These are phyloP conservation scores for Talaromyces stipitatus DNA, from an alignment of 495 filamentous ascomycete genomes.

Conservation along the genomic window DNA sequence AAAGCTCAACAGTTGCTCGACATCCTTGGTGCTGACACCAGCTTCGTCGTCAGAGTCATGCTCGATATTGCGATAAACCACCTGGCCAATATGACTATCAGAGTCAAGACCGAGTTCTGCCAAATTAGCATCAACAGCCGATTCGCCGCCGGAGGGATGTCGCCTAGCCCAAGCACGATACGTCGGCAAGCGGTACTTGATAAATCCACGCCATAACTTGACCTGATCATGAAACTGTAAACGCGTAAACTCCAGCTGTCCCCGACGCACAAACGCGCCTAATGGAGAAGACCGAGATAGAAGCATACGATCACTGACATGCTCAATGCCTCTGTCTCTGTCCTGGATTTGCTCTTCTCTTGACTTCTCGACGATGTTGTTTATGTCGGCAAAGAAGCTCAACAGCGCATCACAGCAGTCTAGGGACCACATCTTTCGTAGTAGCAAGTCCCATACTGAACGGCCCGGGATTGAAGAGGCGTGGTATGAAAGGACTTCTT, in stretches of 20 bases:
- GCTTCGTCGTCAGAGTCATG: slow-evolving; percentile 35
- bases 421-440: slow-evolving; percentile 78
- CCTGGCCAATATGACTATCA: slow-evolving; percentile 40
- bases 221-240: slow-evolving; percentile 71
- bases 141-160: slow-evolving; percentile 53
- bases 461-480: slow-evolving; percentile 67
- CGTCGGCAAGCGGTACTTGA: slow-evolving; percentile 70
- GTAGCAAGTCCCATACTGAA: slow-evolving; percentile 74
- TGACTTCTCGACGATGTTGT: slow-evolving; percentile 51
- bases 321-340: slow-evolving; percentile 40
- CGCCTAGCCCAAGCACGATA: slow-evolving; percentile 60
- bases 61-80: slow-evolving; percentile 56
- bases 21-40: slow-evolving; percentile 67
- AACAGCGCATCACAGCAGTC: slow-evolving; percentile 72
- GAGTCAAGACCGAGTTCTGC: slow-evolving; percentile 27
- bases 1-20: slow-evolving; percentile 77
- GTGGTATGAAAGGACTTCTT: slow-evolving; percentile 51
- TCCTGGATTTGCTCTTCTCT: slow-evolving; percentile 46
- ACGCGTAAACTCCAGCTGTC: slow-evolving; percentile 69
- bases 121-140: slow-evolving; percentile 62
- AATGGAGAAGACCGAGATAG: slow-evolving; percentile 66
- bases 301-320: slow-evolving; percentile 37
- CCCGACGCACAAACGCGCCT: slow-evolving; percentile 73
- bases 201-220: slow-evolving; percentile 71
- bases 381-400: slow-evolving; percentile 54